Conservation (phyloP, 169 alveolate genomes). For the Eimeria necatrix region DNA sequence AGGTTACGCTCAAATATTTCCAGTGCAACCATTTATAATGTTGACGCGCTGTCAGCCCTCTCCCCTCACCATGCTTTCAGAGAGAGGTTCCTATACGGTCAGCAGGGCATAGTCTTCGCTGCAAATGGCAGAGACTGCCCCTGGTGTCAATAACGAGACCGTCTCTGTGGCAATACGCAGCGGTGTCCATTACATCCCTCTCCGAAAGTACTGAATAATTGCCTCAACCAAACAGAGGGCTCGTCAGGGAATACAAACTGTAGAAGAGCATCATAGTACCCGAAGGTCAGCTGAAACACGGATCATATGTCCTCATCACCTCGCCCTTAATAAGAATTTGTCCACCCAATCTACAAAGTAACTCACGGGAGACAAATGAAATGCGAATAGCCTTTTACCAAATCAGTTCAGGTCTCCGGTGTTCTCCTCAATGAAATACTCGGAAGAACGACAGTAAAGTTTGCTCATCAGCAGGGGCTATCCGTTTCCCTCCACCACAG, state of each 20-base stretch:
- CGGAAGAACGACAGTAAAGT: not conserved
- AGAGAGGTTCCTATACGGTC: constrained; percentile 75
- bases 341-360: too few species aligned
- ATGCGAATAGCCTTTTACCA: too few species aligned
- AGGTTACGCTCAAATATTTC: not conserved
- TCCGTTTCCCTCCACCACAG: too few species aligned
- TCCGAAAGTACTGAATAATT: not conserved
- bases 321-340: not conserved
- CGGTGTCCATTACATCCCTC: not conserved
- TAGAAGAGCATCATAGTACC: constrained; percentile 2
- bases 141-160: not conserved
- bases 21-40: not conserved
- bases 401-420: constrained; percentile 31
- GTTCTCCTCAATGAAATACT: not conserved
- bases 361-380: too few species aligned
- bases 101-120: constrained; percentile 51
- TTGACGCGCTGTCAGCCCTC: constrained; percentile 78
- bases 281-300: constrained; percentile 56
- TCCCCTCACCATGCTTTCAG: constrained; percentile 50
- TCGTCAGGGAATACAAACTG: constrained; percentile 72
- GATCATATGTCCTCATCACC: constrained; percentile 8
- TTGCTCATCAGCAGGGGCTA: not conserved
- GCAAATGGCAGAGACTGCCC: constrained; percentile 74
- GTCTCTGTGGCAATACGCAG: constrained; percentile 20
- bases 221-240: not conserved